A percentile compares a stretch with the other conserved stretches of the same genome.
Evolutionary conservation across 164 flowering plant species (phyloP).

Genomic region (Protea cynaroides): DNA sequence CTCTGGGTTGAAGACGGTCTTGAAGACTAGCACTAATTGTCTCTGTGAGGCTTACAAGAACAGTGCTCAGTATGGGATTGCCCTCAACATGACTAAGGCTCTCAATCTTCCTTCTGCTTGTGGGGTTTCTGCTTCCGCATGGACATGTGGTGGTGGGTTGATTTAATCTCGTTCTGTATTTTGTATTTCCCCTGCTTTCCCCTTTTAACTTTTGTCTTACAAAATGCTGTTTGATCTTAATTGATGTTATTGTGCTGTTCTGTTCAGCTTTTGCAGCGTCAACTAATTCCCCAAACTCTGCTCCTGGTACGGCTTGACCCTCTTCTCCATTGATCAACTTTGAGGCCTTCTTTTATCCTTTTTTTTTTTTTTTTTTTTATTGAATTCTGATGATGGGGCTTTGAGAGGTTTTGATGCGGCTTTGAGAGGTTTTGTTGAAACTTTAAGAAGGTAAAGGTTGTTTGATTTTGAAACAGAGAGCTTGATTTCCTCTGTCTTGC

Average conservation of each 20-base stretch:
- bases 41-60: slow-evolving; percentile 54
- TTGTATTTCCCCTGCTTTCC: not conserved
- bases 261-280: no score
- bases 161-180: no score
- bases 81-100: slow-evolving; percentile 53
- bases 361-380: not conserved
- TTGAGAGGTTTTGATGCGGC: no score
- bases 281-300: not conserved
- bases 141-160: slow-evolving; percentile 48
- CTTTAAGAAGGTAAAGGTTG: no score
- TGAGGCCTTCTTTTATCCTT: not conserved
- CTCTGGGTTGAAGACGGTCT: slow-evolving; percentile 55
- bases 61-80: slow-evolving; percentile 50
- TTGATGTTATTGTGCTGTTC: no score
- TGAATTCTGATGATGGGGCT: no score
- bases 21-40: slow-evolving; percentile 45
- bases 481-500: no score
- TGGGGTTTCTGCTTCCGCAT: slow-evolving; percentile 42
- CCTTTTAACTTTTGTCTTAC: no score
- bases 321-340: not conserved
- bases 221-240: slow-evolving; percentile 4
- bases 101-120: slow-evolving; percentile 54
- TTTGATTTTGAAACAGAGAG: not conserved
- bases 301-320: slow-evolving; percentile 12
- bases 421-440: no score